Evolutionary conservation across 352 stramenopile species (phyloP), one percentile per base, ranked within the genome.

Genomic region (Phytophthora quininea): DNA sequence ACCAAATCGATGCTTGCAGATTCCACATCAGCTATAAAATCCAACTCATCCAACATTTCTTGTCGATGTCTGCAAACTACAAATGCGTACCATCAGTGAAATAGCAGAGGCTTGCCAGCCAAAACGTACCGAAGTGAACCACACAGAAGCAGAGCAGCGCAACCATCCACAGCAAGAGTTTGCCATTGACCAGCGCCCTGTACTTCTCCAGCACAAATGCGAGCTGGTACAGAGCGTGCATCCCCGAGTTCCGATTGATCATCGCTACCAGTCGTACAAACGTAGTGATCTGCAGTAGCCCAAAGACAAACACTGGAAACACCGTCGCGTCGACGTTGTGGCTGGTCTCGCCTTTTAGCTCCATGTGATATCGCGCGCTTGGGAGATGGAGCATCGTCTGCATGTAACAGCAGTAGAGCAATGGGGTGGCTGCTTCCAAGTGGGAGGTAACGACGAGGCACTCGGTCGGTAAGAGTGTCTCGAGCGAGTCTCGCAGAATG

Each of bases 381-480:
- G 61, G 62, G 10, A 72, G 54, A 0, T 45, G 15, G 0, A 64
- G 10, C 61, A 74, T 58, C 19, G 42, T 14, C 1, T 46, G 1
- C 33, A 58, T 48, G 14, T 14, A 63, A 3, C 29, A 60, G 5
- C 9, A 49, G 55, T 72, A 73, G 27, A 75, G 5, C 9, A 49
- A 51, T 72, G 72, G 27, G 73, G 75, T 65, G 46, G 74, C 50
- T 9, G 59, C 60, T 31, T 79, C 66, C 29, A 64, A 43, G 52
- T 73, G 75, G 55, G 74, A 66, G 19, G 63, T 46, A 1, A 79
- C 58, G 7, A 64, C 55, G 40, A 69, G 42, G 54, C 66, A 79
- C 53, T 79, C 66, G 40, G 50, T 57, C 30, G 62, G 49, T 48
- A 64, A 76, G 3, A 54, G 29, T 3, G 60, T 31, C 19, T 65